phyloP scores from a whole-genome alignment of 352 stramenopile genomes.

The Phytopythium delawarense region DNA sequence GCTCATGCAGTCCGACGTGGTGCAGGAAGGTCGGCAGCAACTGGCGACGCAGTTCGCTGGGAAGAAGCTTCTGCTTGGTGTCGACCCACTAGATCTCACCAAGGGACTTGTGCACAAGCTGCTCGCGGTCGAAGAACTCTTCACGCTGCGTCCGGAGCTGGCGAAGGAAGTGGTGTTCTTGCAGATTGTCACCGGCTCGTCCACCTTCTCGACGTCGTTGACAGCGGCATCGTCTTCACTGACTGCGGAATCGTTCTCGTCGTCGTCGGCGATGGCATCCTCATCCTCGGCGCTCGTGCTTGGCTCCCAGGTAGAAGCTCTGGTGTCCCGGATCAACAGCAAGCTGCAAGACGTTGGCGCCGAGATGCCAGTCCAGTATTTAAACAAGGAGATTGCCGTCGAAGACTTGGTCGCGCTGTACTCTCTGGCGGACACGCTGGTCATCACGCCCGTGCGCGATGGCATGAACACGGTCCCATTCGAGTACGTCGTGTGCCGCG shows the following conservation, averaged over 20 bases:
- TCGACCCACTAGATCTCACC: slow-evolving; percentile 84
- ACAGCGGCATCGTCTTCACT: not conserved
- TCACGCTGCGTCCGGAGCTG: slow-evolving; percentile 85
- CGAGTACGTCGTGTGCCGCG: slow-evolving; percentile 87
- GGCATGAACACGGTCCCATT: slow-evolving; percentile 92
- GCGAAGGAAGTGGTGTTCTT: slow-evolving; percentile 93
- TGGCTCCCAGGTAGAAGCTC: slow-evolving; percentile 82
- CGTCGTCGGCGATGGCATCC: slow-evolving; percentile 4
- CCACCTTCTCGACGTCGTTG: slow-evolving; percentile 3
- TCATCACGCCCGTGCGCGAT: slow-evolving; percentile 86
- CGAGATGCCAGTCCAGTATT: slow-evolving; percentile 87
- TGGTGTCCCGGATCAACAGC: slow-evolving; percentile 91
- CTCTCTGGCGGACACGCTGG: slow-evolving; percentile 71
- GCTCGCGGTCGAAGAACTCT: slow-evolving; percentile 86
- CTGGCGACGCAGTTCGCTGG: slow-evolving; percentile 66
- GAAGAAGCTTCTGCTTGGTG: slow-evolving; percentile 81
- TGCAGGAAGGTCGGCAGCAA: slow-evolving; percentile 63
- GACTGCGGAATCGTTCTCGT: slow-evolving; percentile 6
- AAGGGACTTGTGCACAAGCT: slow-evolving; percentile 91
- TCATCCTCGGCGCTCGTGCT: slow-evolving; percentile 59
- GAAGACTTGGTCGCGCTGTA: slow-evolving; percentile 90
- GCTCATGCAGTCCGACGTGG: slow-evolving; percentile 48
- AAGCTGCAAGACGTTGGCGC: slow-evolving; percentile 88
- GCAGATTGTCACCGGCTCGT: slow-evolving; percentile 84
- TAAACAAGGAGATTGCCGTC: slow-evolving; percentile 85